Conservation (phyloP, 495 filamentous ascomycete genomes). For the Pseudevernia furfuracea region DNA sequence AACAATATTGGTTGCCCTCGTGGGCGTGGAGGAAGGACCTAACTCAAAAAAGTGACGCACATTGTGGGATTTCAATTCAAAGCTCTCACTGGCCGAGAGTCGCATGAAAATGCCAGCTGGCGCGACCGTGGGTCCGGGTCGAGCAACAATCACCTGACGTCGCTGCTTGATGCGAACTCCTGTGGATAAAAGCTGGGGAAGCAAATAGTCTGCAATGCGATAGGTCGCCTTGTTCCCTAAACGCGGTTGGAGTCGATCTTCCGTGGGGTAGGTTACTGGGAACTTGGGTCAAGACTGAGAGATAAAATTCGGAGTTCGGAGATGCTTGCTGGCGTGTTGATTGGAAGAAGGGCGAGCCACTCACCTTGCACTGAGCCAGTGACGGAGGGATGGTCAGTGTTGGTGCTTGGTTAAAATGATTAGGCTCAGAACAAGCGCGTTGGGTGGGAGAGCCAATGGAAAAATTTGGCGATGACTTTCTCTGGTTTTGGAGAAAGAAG, state of each 20-base stretch:
- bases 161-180: conserved; percentile 15
- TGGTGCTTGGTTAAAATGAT: conserved; percentile 1
- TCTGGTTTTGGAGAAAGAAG: not conserved
- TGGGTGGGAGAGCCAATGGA: conserved; percentile 2
- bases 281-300: not conserved
- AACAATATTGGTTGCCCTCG: not conserved
- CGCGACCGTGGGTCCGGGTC: conserved; percentile 19
- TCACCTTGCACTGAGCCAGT: no score
- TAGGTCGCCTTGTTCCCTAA: conserved; percentile 15
- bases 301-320: conserved; percentile 2
- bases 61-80: conserved; percentile 16
- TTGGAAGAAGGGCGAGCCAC: conserved; percentile 28
- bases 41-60: conserved; percentile 10
- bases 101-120: conserved; percentile 12
- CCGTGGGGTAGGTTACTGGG: conserved; percentile 13
- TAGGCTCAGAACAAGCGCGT: not conserved
- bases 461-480: not conserved
- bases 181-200: conserved; percentile 4
- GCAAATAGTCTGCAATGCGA: conserved; percentile 8
- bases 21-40: conserved; percentile 5
- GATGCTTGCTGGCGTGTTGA: conserved; percentile 21
- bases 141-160: conserved; percentile 16
- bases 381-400: conserved; percentile 5
- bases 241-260: conserved; percentile 21
- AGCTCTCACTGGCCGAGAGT: conserved; percentile 14